A percentile compares a stretch with the other conserved stretches of the same genome.
These are phyloP conservation scores for Mycena vitilis DNA, from an alignment of 768 basidiomycete genomes.

Conservation along the genomic window DNA sequence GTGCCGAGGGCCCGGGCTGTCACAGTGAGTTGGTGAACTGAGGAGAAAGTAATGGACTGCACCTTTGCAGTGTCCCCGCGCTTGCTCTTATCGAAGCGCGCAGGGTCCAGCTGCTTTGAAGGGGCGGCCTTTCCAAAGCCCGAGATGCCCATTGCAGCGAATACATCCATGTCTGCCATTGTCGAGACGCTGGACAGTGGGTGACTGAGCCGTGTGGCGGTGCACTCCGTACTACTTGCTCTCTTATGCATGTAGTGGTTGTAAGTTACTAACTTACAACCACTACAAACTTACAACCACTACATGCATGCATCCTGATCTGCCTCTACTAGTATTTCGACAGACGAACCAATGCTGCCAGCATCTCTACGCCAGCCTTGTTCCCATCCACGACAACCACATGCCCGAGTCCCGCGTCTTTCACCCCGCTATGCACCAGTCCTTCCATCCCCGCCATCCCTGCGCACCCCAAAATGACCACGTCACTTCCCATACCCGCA, in stretches of 20 bases:
- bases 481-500: slow-evolving; percentile 48
- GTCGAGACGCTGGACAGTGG: neutral
- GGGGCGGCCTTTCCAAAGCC: slow-evolving; percentile 83
- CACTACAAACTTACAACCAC: neutral
- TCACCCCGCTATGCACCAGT: slow-evolving; percentile 43
- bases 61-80: slow-evolving; percentile 55
- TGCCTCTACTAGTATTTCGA: neutral
- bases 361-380: slow-evolving; percentile 51
- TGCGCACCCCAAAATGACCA: slow-evolving; percentile 53
- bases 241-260: too few species aligned
- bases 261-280: too few species aligned
- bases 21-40: neutral
- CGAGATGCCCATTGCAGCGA: slow-evolving; percentile 86
- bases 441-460: slow-evolving; percentile 54
- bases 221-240: too few species aligned
- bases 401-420: slow-evolving; percentile 40
- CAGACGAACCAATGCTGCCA: slow-evolving; percentile 48
- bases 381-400: slow-evolving; percentile 52
- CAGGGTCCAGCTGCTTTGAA: slow-evolving; percentile 77
- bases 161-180: slow-evolving; percentile 75
- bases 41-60: slow-evolving; percentile 27
- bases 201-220: neutral
- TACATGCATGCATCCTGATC: too few species aligned
- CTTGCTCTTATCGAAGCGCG: slow-evolving; percentile 83
- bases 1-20: slow-evolving; percentile 19